phyloP scores from a whole-genome alignment of 1,284 basidiomycete species.

The Cutaneotrichosporon dermatis region DNA sequence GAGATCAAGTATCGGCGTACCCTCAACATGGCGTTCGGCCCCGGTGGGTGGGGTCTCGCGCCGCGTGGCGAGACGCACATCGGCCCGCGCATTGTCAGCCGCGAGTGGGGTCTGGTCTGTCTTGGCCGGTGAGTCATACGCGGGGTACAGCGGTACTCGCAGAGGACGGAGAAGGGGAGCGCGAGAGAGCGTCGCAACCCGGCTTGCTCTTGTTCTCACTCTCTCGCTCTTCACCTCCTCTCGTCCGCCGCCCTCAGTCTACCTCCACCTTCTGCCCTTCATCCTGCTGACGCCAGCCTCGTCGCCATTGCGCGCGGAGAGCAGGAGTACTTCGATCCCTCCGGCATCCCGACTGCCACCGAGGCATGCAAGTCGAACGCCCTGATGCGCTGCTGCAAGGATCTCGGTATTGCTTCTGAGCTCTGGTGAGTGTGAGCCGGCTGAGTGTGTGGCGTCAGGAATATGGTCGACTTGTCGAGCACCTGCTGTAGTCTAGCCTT shows the following conservation, averaged over 20 bases:
- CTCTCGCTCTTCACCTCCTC: neutral
- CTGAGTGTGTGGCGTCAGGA: too few species aligned
- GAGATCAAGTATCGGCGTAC: constrained; percentile 98
- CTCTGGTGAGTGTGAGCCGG: constrained; percentile 65
- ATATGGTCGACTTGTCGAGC: too few species aligned
- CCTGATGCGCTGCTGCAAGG: constrained; percentile 96
- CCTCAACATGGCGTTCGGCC: constrained; percentile 90
- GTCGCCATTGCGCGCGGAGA: constrained; percentile 90
- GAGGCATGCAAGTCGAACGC: constrained; percentile 97
- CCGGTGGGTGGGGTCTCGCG: constrained; percentile 94
- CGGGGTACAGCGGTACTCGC: too few species aligned
- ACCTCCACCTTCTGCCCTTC: neutral
- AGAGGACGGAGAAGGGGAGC: too few species aligned
- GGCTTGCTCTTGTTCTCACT: neutral
- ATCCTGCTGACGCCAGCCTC: constrained; percentile 55
- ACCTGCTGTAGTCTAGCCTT: too few species aligned
- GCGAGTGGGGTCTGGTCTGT: constrained; percentile 93
- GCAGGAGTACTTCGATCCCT: constrained; percentile 93
- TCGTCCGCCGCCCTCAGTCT: neutral
- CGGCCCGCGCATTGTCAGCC: constrained; percentile 78
- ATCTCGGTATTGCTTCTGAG: constrained; percentile 91
- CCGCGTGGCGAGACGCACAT: constrained; percentile 89
- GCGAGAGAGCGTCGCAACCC: neutral
- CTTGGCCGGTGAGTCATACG: constrained; percentile 65
- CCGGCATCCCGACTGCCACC: constrained; percentile 85